A percentile compares a stretch with the other conserved stretches of the same genome.
Evolutionary conservation across 495 filamentous ascomycete species (phyloP).

Genomic region (Aspergillus asperescens): DNA sequence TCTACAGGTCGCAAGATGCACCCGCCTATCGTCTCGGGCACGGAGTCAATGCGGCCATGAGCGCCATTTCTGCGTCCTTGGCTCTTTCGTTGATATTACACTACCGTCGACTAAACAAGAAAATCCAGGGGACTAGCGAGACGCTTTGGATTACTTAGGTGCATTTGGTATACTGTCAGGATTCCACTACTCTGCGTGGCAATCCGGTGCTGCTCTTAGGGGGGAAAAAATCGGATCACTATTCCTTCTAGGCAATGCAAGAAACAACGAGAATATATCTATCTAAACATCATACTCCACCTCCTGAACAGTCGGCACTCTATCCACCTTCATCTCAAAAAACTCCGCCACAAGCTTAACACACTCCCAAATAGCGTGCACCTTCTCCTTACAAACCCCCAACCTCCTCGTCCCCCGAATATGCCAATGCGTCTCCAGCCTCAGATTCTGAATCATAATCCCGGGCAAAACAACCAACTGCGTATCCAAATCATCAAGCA

Average conservation of each 20-base stretch:
- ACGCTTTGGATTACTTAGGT: background rate
- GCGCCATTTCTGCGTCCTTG: slow-evolving; percentile 28
- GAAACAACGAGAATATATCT: background rate
- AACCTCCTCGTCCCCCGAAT: background rate
- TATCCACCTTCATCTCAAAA: background rate
- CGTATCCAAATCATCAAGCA: background rate
- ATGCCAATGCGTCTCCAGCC: background rate
- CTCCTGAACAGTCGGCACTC: background rate
- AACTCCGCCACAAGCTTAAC: background rate
- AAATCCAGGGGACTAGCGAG: background rate
- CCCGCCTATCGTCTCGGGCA: slow-evolving; percentile 59
- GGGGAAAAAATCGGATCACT: too few relatives aligned
- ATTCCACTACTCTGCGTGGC: too few relatives aligned
- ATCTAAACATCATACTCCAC: background rate
- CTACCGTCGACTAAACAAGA: slow-evolving; percentile 33
- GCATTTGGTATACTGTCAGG: background rate
- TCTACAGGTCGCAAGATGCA: slow-evolving; percentile 60
- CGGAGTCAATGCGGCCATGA: slow-evolving; percentile 41
- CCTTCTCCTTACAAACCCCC: background rate
- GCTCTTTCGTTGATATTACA: slow-evolving; percentile 13
- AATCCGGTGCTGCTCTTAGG: too few relatives aligned
- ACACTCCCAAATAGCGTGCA: background rate
- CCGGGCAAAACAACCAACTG: background rate
- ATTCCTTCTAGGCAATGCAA: too few relatives aligned
- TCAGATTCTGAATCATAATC: slow-evolving; percentile 1